Base-by-base conservation (phyloP, 257 asterid species). In the Salvia miltiorrhiza region DNA sequence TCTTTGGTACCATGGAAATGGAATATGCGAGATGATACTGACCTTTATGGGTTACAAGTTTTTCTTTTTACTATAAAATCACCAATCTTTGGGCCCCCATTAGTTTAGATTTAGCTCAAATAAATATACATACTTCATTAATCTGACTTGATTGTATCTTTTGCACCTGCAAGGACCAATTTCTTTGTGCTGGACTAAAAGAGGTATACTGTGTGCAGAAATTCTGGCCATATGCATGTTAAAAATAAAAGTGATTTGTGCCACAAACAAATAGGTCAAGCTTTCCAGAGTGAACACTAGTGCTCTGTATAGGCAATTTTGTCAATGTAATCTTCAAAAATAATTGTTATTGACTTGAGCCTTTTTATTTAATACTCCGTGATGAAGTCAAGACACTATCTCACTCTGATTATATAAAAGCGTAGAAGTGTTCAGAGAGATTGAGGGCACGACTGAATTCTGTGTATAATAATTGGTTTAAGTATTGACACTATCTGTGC, bases 261-360 rank as follows among this genome's bases (percentile, higher is more conserved):
- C 56, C 28, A 60, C 65, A 41, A 30, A 20, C 26, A 9, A 59
- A 53, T 44, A 64, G 67, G 45, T 41, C 9, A 49, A 67, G 39
- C 26, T 61, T 61, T 73, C 16, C 19, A 61, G 13, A 52, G 41
- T 39, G 35, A 21, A 30, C 32, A 6, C 17, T 6, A 30, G 37
- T 44, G 58, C 23, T 48, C 50, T n/a, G 41, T 20, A 41, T 40
- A 37, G 43, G 68, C 10, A 30, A 57, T 41, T 40, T 37, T 47
- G 75, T 56, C 37, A 70, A 50, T 75, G 8, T 59, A 65, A 60
- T 60, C 59, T 67, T 67, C 37, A 44, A 65, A 41, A 57, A 3
- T 40, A 37, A 6, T 23, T 64, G 39, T 19, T 45, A 37, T 37
- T 21, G 33, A 35, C 45, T 52, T 19, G 45, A 52, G 41, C 33